Percentiles rank a stretch among this genome's conserved stretches.
These are phyloP conservation scores for Fraxinus excelsior DNA, from an alignment of 257 asterid genomes.

Conservation along the genomic window DNA sequence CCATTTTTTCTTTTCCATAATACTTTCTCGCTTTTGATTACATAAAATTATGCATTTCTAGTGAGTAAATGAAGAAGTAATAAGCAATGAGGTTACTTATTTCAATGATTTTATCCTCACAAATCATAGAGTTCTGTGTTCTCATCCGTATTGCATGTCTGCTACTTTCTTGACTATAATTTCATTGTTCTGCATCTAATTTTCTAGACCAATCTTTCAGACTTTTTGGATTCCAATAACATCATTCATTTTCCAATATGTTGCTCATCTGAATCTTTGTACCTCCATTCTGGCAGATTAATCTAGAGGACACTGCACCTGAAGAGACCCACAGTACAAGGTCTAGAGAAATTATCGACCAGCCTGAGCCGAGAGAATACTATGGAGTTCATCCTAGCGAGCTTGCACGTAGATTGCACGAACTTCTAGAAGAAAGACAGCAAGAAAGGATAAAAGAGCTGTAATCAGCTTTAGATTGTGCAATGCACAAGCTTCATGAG, in stretches of 20 bases:
- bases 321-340: slow-evolving; percentile 35
- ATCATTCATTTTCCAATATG: not conserved
- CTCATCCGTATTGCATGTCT: not conserved
- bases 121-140: not conserved
- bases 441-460: slow-evolving; percentile 62
- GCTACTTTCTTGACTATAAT: not conserved
- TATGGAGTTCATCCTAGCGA: slow-evolving; percentile 60
- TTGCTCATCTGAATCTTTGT: not conserved
- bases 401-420: slow-evolving; percentile 58
- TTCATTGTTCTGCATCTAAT: not conserved
- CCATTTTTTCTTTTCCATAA: not conserved
- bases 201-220: not conserved
- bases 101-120: not conserved
- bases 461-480: slow-evolving; percentile 54
- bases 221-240: not conserved
- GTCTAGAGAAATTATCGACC: slow-evolving; percentile 30
- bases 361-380: slow-evolving; percentile 23
- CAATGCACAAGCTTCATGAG: slow-evolving; percentile 48
- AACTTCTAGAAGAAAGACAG: slow-evolving; percentile 57
- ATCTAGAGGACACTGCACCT: slow-evolving; percentile 43
- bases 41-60: not conserved
- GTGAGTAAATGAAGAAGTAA: not conserved
- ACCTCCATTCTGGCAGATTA: slow-evolving; percentile 31
- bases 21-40: not conserved
- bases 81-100: not conserved